A percentile compares a stretch with the other conserved stretches of the same genome.
Conservation (phyloP, 176 grass and related monocot genomes). For the Urochloa ruziziensis region DNA sequence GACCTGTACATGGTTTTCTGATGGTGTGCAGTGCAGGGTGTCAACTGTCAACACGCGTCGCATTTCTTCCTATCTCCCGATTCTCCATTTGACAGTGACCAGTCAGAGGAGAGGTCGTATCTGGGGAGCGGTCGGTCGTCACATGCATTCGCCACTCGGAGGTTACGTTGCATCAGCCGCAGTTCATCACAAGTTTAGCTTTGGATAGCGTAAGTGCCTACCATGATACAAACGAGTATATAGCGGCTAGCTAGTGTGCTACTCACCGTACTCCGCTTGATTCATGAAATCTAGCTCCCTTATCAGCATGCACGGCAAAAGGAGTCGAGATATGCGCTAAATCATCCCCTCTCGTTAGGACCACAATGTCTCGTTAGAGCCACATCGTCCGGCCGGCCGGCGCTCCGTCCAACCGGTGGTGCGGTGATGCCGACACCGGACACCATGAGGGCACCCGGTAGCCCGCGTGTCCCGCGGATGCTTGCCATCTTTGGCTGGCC, state of each 20-base stretch:
- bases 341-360: no score
- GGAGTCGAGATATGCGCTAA: no score
- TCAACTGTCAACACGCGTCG: no score
- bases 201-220: neutral
- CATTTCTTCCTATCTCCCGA: no score
- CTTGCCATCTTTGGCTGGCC: neutral
- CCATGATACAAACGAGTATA: no score
- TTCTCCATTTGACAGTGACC: neutral
- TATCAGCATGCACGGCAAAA: no score
- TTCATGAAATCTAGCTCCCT: no score
- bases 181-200: neutral
- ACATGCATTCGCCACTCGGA: no score
- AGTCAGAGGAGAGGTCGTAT: neutral
- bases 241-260: no score
- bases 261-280: no score
- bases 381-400: neutral
- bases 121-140: neutral
- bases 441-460: neutral
- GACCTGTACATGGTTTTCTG: neutral
- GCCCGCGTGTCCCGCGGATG: neutral
- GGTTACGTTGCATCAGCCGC: neutral
- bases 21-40: neutral
- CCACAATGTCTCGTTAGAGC: no score
- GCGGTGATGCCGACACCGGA: constrained; percentile 6
- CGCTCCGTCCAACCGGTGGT: neutral